Conservation (phyloP, 495 filamentous ascomycete species). For the Patellaria atrata region DNA sequence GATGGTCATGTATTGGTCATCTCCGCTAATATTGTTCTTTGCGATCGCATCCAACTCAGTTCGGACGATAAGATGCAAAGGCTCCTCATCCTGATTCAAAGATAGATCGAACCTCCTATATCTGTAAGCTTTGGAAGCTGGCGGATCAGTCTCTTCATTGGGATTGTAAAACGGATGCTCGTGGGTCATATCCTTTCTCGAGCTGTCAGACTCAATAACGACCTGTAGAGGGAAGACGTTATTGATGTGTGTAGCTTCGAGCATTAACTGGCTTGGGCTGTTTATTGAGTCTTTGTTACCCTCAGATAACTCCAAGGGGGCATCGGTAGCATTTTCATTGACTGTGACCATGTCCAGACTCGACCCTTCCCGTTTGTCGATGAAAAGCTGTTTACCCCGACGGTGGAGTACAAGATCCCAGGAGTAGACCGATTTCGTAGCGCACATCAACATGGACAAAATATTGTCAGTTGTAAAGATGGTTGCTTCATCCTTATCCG, state of each 20-base stretch:
- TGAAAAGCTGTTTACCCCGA: slow-evolving; percentile 89
- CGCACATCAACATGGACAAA: slow-evolving; percentile 98
- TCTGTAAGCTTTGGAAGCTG: slow-evolving; percentile 93
- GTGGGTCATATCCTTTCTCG: slow-evolving; percentile 67
- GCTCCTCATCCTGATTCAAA: slow-evolving; percentile 78
- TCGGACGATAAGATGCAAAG: slow-evolving; percentile 79
- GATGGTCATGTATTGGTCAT: slow-evolving; percentile 79
- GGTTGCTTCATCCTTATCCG: slow-evolving; percentile 91
- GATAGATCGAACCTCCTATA: slow-evolving; percentile 94
- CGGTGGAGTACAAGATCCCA: slow-evolving; percentile 92
- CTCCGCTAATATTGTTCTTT: slow-evolving; percentile 78
- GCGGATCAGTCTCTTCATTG: slow-evolving; percentile 77
- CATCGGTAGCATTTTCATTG: slow-evolving; percentile 97
- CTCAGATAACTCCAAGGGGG: slow-evolving; percentile 78
- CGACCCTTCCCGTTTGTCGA: slow-evolving; percentile 92
- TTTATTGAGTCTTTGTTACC: slow-evolving; percentile 92
- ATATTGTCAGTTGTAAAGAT: slow-evolving; percentile 96
- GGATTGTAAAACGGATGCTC: slow-evolving; percentile 97
- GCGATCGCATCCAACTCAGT: slow-evolving; percentile 93
- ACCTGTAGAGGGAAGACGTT: slow-evolving; percentile 96
- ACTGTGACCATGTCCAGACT: slow-evolving; percentile 94
- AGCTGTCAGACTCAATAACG: slow-evolving; percentile 60
- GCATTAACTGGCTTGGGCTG: slow-evolving; percentile 72
- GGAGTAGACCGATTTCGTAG: slow-evolving; percentile 84
- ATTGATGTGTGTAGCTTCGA: slow-evolving; percentile 99